Conservation (phyloP, 108 stramenopile genomes). For the Cyclotella cryptica region DNA sequence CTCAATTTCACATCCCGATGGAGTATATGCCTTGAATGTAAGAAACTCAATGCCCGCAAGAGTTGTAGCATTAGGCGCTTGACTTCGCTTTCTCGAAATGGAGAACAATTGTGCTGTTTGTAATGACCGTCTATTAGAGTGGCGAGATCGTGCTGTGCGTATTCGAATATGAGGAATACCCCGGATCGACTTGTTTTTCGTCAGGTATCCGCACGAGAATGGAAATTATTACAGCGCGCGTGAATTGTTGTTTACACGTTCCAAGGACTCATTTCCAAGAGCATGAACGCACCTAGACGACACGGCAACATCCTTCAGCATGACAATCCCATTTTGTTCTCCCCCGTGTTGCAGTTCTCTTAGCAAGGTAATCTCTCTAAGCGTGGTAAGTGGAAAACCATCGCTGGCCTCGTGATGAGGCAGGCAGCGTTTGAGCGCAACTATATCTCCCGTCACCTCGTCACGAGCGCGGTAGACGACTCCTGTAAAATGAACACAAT, state of each 20-base stretch:
- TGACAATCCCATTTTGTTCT: constrained; percentile 66
- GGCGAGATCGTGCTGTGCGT: constrained; percentile 75
- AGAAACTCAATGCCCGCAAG: constrained; percentile 65
- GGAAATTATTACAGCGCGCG: too few species aligned
- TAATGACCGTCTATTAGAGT: constrained; percentile 69
- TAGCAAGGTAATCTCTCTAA: constrained; percentile 79
- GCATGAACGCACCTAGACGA: constrained; percentile 52
- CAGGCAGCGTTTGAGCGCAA: constrained; percentile 84
- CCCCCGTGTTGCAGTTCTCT: constrained; percentile 48
- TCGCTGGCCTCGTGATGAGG: constrained; percentile 87
- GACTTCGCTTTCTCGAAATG: constrained; percentile 68
- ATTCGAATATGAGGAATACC: constrained; percentile 88
- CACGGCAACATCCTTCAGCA: constrained; percentile 69
- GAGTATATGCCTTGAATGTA: constrained; percentile 66
- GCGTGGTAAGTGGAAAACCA: constrained; percentile 84
- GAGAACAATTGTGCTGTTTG: constrained; percentile 44
- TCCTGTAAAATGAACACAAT: background rate
- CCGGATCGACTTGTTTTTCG: constrained; percentile 42
- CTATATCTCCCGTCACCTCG: constrained; percentile 46
- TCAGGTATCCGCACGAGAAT: too few species aligned
- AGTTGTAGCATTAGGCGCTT: constrained; percentile 71
- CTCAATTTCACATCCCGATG: constrained; percentile 90
- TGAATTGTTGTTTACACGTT: too few species aligned
- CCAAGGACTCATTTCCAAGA: background rate
- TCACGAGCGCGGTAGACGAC: constrained; percentile 96